Evolutionary conservation across 2,329 filamentous ascomycete species (phyloP), one percentile per base, ranked within the genome.

Genomic region (Diaporthe amygdali): DNA sequence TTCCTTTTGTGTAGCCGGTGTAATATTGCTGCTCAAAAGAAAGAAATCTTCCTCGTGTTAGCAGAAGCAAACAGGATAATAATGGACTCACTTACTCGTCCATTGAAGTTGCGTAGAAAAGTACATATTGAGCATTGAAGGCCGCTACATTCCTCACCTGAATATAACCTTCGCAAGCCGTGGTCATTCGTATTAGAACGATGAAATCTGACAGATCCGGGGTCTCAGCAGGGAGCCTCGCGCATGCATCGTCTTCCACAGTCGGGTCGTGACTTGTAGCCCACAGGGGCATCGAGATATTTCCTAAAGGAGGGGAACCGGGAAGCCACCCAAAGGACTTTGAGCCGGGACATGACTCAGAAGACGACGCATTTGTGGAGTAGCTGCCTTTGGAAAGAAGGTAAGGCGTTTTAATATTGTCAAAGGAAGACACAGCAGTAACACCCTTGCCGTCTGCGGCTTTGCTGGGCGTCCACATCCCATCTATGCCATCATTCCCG

Each of bases 101-200:
- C 46, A 44, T 39, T 10, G 56, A 51, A 54, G 30, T 46, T 14
- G 69, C 68, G 54, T 71, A 74, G n/a, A 73, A 68, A 3, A 74
- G 41, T 44, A 75, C 75, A 32, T 70, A 75, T 72, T 66, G 78
- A 3, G 80, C 84, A 25, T 83, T 84, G 61, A 81, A 82, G 8
- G 78, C 81, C n/a, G 79, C 80, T 1, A 82, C 77, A 68, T 85
- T 84, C 17, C 74, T 71, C 20, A 80, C 80, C 73, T 86, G 83
- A 5, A 76, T 74, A 25, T 5, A 32, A 37, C 59, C 34, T 9
- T 41, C 44, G 34, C 71, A 73, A 77, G 75, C 17, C 79, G 78
- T 77, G 69, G 81, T 80, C 39, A 79, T 78, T 6, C 79, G 80
- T 44, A 86, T 76, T 3, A 86, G 76, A 7, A 85, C 83, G 27